Conservation (phyloP, 345 rosid genomes). For the Populus alba region DNA sequence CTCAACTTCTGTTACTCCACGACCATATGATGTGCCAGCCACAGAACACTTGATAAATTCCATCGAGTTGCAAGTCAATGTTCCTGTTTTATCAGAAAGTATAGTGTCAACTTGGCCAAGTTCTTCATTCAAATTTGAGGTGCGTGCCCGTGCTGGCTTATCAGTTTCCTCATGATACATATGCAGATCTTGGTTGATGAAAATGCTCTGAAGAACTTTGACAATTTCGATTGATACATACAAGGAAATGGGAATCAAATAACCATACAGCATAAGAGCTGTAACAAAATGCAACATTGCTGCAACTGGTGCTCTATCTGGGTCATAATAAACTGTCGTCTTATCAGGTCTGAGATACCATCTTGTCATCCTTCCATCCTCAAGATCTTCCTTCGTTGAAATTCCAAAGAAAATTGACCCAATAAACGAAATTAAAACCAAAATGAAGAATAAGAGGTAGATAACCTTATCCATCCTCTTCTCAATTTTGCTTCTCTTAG, state of each 20-base stretch:
- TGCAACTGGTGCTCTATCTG: slow-evolving; percentile 56
- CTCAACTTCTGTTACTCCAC: slow-evolving; percentile 85
- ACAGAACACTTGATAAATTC: slow-evolving; percentile 88
- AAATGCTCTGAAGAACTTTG: slow-evolving; percentile 83
- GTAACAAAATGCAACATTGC: slow-evolving; percentile 71
- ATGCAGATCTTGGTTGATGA: slow-evolving; percentile 73
- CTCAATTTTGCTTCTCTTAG: slow-evolving; percentile 91
- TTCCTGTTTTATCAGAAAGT: slow-evolving; percentile 91
- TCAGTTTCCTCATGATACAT: slow-evolving; percentile 90
- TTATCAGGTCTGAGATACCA: slow-evolving; percentile 95
- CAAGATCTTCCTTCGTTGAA: slow-evolving; percentile 59
- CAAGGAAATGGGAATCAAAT: slow-evolving; percentile 88
- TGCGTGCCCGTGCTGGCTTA: slow-evolving; percentile 87
- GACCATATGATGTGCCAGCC: slow-evolving; percentile 83
- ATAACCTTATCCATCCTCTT: slow-evolving; percentile 75
- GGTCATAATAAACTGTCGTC: slow-evolving; percentile 62
- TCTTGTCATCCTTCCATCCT: slow-evolving; percentile 69
- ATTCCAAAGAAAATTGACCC: slow-evolving; percentile 81
- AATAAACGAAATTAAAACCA: slow-evolving; percentile 59
- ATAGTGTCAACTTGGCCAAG: slow-evolving; percentile 94
- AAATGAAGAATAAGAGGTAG: slow-evolving; percentile 58
- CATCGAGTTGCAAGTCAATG: slow-evolving; percentile 95
- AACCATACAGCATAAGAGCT: slow-evolving; percentile 80
- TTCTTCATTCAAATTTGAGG: slow-evolving; percentile 97
- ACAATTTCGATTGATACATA: slow-evolving; percentile 93